Base-by-base conservation (phyloP, 1,284 basidiomycete species). In the Hortiboletus rubellus region DNA sequence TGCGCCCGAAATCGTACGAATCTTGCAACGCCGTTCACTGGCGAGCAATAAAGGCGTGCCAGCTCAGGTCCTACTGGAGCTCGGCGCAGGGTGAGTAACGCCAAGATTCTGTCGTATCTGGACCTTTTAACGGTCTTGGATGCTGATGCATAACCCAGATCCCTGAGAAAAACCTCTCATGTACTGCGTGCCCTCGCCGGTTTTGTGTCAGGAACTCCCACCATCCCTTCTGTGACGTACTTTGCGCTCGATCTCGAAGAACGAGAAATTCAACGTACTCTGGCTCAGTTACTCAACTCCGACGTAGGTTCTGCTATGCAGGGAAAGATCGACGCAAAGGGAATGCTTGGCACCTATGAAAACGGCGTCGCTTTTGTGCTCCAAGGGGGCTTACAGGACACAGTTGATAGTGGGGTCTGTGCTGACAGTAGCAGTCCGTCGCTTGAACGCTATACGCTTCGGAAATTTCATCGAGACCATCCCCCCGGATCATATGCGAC, bases 211-310 rank as follows among this genome's bases (percentile, higher is more conserved):
- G 65, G 68, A 17, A 60, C 64, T 4, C 68, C 67, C 8, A 51
- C 70, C 2, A 59, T 72, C 17, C 76, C 85, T 1, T 83, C 85
- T 11, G 85, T 92, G 67, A 91, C 87, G 2, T 98, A 97, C 75
- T 95, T 92, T 76, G 94, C 96, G 14, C 87, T 99, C 52, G 96
- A 98, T 69, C 86, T 98, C 31, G 94, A 96, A 72, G 81, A 89
- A 63, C 82, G 83, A 52, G 94, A 98, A 70, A 85, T 98, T 36
- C 82, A 89, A 60, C 86, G 94, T 27, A 92, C 93, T 5, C 80
- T 98, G 46, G 76, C 76, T 38, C 81, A 88, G 66, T 86, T 98
- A 61, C 74, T 81, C 42, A 71, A 76, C 63, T 90, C 79, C 15
- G 78, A 82, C 11, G 78, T 92, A 51, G 92, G 92, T 27, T 69